Evolutionary conservation across 352 stramenopile genomes (phyloP), one percentile per base, ranked within the genome.

Genomic region (Globisporangium takayamanum): DNA sequence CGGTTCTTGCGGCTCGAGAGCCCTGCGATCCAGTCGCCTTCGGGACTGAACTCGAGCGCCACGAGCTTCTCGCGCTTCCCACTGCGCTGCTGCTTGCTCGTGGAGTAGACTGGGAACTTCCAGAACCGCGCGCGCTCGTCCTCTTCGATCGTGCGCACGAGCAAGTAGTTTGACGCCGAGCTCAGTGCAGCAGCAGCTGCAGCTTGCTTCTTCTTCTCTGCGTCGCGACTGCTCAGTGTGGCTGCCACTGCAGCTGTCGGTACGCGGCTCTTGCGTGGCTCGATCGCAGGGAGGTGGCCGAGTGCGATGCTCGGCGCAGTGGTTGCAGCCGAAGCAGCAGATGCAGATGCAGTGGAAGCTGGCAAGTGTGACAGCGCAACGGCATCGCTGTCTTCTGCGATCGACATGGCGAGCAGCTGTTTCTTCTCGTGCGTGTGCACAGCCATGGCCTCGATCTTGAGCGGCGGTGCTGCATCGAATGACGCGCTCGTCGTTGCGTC

Each of bases 11-110:
- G 73, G 22, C 67, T 77, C 7, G 80, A 92, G 22, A 93, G 64
- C 10, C 74, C 82, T 16, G 80, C 85, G 51, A 95, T 73, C 85
- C 85, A 95, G 68, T 93, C 83, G n/a, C 83, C 85, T 57, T 95
- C 85, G 28, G 85, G 85, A 37, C 73, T 81, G 66, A 95, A 95
- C 45, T 85, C 75, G 20, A 95, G 72, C 51, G 80, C 74, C 15
- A 74, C 72, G 46, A 95, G 60, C 48, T 76, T 64, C 66, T 93
- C 83, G 15, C 70, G 60, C 45, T 66, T 67, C 26, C 74, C 73
- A 12, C 60, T 55, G 58, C 69, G 59, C 62, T 86, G 71, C 53
- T 91, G 76, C 59, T 91, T 93, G 59, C 64, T 65, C 26, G 72
- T 89, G 46, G 72, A 83, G 50, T 70, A 76, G 39, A 93, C 67